Evolutionary conservation across 495 filamentous ascomycete genomes (phyloP).

Genomic region (Penicillium odoratum): DNA sequence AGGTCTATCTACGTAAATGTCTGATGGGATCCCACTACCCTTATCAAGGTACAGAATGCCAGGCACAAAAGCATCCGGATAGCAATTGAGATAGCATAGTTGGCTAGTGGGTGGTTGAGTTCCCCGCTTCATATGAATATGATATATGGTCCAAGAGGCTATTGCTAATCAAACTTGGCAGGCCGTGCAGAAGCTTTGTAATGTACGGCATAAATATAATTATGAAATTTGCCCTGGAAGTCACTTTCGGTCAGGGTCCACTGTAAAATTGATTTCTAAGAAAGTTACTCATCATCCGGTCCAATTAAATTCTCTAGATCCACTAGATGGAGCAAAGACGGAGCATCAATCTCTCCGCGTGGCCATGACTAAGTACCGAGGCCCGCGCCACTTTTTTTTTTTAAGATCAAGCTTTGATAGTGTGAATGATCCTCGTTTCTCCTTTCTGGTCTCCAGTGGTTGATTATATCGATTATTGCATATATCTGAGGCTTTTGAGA

Average conservation of each 20-base stretch:
- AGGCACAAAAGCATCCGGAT: neutral
- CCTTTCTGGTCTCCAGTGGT: neutral
- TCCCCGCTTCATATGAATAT: neutral
- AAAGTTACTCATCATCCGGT: neutral
- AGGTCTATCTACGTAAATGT: no score
- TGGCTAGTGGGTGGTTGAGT: neutral
- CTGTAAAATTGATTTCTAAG: neutral
- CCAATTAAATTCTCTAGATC: neutral
- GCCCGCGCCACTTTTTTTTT: neutral
- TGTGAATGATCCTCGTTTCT: neutral
- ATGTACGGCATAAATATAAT: neutral
- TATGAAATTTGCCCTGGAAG: neutral
- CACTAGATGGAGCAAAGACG: conserved; percentile 7
- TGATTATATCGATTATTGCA: neutral
- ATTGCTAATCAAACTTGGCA: neutral
- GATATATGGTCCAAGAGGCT: no score
- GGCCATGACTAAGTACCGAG: conserved; percentile 13
- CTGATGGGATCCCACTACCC: no score
- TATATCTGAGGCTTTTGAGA: neutral
- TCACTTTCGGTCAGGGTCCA: neutral
- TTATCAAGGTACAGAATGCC: neutral
- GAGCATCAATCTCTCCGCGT: conserved; percentile 28
- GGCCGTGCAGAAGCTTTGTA: neutral
- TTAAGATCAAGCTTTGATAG: neutral
- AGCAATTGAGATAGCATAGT: neutral